These are phyloP conservation scores for Pyrenochaeta sp. DNA, from an alignment of 2,329 filamentous ascomycete species.

Conservation along the genomic window DNA sequence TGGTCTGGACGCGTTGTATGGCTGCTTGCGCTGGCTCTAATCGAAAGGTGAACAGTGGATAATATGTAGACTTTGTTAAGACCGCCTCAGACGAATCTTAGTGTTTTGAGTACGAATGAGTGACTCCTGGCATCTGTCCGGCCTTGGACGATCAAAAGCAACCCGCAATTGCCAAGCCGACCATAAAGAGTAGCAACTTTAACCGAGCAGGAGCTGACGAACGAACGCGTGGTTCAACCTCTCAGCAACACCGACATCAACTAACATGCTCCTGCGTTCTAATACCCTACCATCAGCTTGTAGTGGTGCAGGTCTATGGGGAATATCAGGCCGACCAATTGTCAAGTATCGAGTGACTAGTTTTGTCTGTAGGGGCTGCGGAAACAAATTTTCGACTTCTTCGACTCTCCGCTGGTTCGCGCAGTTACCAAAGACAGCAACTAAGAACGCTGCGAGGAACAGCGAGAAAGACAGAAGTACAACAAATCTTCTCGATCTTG, in stretches of 20 bases:
- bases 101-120: too few species aligned
- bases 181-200: slow-evolving; percentile 22
- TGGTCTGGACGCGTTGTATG: too few species aligned
- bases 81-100: too few species aligned
- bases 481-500: background rate
- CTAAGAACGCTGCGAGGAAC: slow-evolving; percentile 30
- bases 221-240: slow-evolving; percentile 12
- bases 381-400: slow-evolving; percentile 43
- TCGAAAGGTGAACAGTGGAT: too few species aligned
- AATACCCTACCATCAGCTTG: slow-evolving; percentile 29
- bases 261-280: slow-evolving; percentile 39
- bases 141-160: too few species aligned
- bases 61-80: too few species aligned
- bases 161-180: slow-evolving; percentile 21
- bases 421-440: slow-evolving; percentile 22
- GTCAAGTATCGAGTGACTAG: slow-evolving; percentile 16
- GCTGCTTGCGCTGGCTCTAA: too few species aligned
- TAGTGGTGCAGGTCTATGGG: slow-evolving; percentile 22
- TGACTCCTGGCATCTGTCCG: too few species aligned
- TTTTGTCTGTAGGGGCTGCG: slow-evolving; percentile 38
- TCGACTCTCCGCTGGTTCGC: slow-evolving; percentile 28
- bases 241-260: slow-evolving; percentile 7
- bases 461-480: slow-evolving; percentile 36
- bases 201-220: slow-evolving; percentile 24
- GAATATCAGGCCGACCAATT: background rate